phyloP scores from a whole-genome alignment of 2,329 filamentous ascomycete species.

The Trichophyton rubrum region DNA sequence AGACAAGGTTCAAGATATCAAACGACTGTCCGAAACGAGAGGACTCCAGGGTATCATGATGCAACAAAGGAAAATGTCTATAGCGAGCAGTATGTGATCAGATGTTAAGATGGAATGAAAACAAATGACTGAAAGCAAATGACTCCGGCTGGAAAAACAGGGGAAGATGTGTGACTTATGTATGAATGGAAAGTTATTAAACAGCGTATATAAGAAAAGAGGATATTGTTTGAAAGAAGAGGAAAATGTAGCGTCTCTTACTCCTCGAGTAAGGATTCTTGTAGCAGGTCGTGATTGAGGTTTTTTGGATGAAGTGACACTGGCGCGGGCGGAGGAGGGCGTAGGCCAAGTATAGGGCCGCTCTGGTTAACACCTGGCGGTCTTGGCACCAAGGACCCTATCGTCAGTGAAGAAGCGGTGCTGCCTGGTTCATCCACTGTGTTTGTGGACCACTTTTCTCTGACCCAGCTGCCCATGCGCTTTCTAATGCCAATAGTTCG shows the following conservation, averaged over 20 bases:
- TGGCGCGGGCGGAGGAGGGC: slow-evolving; percentile 43
- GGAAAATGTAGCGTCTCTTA: not conserved
- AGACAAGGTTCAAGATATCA: not conserved
- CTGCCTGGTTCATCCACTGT: not conserved
- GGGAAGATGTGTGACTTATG: not conserved
- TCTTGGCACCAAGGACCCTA: slow-evolving; percentile 33
- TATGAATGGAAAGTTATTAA: not conserved
- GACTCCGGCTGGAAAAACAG: not conserved
- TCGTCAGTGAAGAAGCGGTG: slow-evolving; percentile 14
- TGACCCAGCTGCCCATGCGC: slow-evolving; percentile 10
- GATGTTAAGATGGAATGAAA: not conserved
- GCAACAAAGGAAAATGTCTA: not conserved
- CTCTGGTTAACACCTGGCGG: slow-evolving; percentile 66
- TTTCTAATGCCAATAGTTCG: slow-evolving; percentile 7
- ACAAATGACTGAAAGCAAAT: not conserved
- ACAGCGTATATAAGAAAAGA: not conserved
- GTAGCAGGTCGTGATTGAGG: slow-evolving; percentile 49
- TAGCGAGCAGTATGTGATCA: not conserved
- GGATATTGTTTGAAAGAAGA: not conserved
- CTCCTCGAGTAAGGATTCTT: slow-evolving; percentile 39
- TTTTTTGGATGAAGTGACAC: slow-evolving; percentile 46
- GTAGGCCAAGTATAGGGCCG: slow-evolving; percentile 60
- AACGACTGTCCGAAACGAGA: not conserved
- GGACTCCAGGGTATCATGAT: slow-evolving; percentile 3
- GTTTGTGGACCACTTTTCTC: slow-evolving; percentile 6